Conservation (phyloP, 2,329 filamentous ascomycete species). For the Aspergillus terreus region DNA sequence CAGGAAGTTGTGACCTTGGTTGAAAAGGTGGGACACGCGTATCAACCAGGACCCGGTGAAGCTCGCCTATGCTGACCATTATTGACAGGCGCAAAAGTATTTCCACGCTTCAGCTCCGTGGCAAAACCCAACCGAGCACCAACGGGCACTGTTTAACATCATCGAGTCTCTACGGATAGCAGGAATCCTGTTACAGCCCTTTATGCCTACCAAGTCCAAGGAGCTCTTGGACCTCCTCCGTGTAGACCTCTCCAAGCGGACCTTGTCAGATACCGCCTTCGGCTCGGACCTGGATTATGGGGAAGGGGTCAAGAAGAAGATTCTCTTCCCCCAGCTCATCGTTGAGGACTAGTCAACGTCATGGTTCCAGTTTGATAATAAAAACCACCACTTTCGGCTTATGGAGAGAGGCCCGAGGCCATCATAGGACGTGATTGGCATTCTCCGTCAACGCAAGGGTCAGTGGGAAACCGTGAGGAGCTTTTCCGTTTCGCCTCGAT, state of each 20-base stretch:
- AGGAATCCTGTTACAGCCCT: conserved; percentile 83
- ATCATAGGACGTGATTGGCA: conserved; percentile 15
- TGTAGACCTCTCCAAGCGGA: conserved; percentile 60
- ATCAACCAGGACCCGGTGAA: not conserved
- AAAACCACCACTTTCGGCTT: conserved; percentile 19
- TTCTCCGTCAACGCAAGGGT: conserved; percentile 16
- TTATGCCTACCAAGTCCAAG: conserved; percentile 76
- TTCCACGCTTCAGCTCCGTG: conserved; percentile 67
- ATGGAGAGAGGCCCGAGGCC: conserved; percentile 4
- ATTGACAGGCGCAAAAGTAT: conserved; percentile 60
- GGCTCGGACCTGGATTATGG: conserved; percentile 71
- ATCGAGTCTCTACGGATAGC: conserved; percentile 74
- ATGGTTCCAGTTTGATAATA: conserved; percentile 26
- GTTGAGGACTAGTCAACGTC: conserved; percentile 25
- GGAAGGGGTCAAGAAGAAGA: conserved; percentile 41
- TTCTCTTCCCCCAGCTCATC: conserved; percentile 51
- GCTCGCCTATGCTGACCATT: conserved; percentile 1
- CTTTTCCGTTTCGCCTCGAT: conserved; percentile 18
- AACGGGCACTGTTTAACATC: conserved; percentile 64
- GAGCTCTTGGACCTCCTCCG: conserved; percentile 73
- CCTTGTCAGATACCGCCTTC: conserved; percentile 58
- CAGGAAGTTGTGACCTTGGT: conserved; percentile 61
- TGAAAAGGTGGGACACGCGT: conserved; percentile 48
- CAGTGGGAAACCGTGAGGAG: conserved; percentile 11
- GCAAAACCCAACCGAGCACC: conserved; percentile 49